phyloP scores from a whole-genome alignment of 495 filamentous ascomycete genomes.

The Cenococcum geophilum region DNA sequence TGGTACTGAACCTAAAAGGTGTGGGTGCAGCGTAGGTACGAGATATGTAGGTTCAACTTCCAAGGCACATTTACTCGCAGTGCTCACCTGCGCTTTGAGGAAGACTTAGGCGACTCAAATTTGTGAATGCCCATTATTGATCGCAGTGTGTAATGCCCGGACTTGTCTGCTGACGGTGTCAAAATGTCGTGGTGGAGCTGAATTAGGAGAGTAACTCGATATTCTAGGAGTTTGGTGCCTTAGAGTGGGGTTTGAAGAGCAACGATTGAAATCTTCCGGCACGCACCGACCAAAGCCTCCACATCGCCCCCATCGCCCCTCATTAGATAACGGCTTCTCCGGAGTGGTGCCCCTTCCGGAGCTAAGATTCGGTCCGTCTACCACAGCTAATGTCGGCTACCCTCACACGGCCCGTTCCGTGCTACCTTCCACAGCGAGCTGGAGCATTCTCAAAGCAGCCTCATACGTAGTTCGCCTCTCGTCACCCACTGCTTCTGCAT shows the following conservation, averaged over 20 bases:
- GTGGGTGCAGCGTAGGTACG: background rate
- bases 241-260: too few species aligned
- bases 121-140: too few species aligned
- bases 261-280: background rate
- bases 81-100: slow-evolving; percentile 1
- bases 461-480: slow-evolving; percentile 23
- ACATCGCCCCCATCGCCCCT: background rate
- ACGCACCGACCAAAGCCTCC: background rate
- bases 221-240: too few species aligned
- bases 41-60: background rate
- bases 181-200: background rate
- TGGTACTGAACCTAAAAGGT: slow-evolving; percentile 2
- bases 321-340: background rate
- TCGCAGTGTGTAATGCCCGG: background rate
- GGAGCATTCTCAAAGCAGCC: slow-evolving; percentile 24
- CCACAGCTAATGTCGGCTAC: background rate
- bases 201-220: background rate
- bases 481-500: slow-evolving; percentile 11
- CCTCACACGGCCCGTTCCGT: slow-evolving; percentile 5
- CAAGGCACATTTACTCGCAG: background rate
- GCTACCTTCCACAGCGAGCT: slow-evolving; percentile 23
- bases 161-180: background rate
- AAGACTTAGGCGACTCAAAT: background rate
- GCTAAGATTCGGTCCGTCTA: background rate
- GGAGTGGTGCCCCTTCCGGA: background rate